Base-by-base conservation (phyloP, 164 flowering plant genomes). In the Brasenia schreberi region DNA sequence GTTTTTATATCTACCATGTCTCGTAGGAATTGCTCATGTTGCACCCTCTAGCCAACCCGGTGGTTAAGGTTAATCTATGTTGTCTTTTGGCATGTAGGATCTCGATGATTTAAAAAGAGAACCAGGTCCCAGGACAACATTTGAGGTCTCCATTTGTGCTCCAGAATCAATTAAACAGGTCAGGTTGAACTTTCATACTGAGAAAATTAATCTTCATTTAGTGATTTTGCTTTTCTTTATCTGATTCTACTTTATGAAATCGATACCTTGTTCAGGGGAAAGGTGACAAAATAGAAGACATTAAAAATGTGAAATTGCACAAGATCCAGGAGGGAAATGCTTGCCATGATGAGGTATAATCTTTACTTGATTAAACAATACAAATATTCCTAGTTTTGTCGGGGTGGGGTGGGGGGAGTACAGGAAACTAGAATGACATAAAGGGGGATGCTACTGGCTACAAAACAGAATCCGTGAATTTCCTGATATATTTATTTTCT, bases 141-240 rank as follows among this genome's bases (percentile, higher is more conserved):
- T 79, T 74, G 98, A 89, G 65, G 93, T 87, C 77, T 69, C 95
- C 69, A 80, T 89, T 45, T 81, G 88, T 73, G 89, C 87, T 61
- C 77, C 90, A 59, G 83, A 77, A 71, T 70, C 86, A 5, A 77
- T 80, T 85, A 83, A 80, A 76, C 87, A 86, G 90, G 94, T 88
- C 19, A 65, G 39, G 5, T 60, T 63, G 45, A 10, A n/a, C 19
- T 43, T n/a, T 18, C 18, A 43, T n/a, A 9, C 12, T 49, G 12
- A 9, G 10, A 49, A 49, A 9, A 49, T 49, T 4, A 49, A 49
- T 11, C 9, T 33, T 58, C 19, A 33, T 33, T 33, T 33, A 33
- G 4, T 4, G 39, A 33, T 33, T 49, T 49, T 49, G 56, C 56
- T 5, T 9, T 14, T 49, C 16, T 9, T 5, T 49, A 9, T 14